A percentile compares a stretch with the other conserved stretches of the same genome.
Evolutionary conservation across 2,329 filamentous ascomycete genomes (phyloP).

Genomic region (Metarhizium guizhouense): DNA sequence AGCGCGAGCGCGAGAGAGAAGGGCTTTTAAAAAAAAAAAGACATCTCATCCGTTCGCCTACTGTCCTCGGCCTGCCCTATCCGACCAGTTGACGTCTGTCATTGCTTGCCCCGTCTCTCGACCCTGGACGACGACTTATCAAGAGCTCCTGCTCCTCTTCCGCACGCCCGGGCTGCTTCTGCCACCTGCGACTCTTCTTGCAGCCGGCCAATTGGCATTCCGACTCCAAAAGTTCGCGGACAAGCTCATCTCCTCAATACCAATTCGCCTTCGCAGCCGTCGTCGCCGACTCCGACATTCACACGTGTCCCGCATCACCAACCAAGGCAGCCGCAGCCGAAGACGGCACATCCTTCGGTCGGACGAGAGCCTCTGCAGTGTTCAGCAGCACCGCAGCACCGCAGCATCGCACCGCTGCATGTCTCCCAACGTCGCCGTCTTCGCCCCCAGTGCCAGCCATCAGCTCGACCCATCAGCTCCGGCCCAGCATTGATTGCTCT

Average conservation of each 20-base stretch:
- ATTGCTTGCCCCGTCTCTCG: no score
- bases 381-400: not conserved
- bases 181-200: not conserved
- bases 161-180: not conserved
- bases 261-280: not conserved
- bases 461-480: not conserved
- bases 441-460: not conserved
- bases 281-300: slow-evolving; percentile 7
- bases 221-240: not conserved
- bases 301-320: slow-evolving; percentile 9
- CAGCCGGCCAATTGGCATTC: slow-evolving; percentile 6
- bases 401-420: not conserved
- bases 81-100: no score
- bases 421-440: not conserved
- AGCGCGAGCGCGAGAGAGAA: no score
- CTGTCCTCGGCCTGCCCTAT: no score
- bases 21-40: no score
- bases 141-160: not conserved
- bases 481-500: not conserved
- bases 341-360: not conserved
- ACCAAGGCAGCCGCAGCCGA: not conserved
- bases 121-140: not conserved
- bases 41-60: no score
- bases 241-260: not conserved
- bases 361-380: not conserved